These are phyloP conservation scores for Ustilago cynodontis DNA, from an alignment of 1,284 basidiomycete species.

Conservation along the genomic window DNA sequence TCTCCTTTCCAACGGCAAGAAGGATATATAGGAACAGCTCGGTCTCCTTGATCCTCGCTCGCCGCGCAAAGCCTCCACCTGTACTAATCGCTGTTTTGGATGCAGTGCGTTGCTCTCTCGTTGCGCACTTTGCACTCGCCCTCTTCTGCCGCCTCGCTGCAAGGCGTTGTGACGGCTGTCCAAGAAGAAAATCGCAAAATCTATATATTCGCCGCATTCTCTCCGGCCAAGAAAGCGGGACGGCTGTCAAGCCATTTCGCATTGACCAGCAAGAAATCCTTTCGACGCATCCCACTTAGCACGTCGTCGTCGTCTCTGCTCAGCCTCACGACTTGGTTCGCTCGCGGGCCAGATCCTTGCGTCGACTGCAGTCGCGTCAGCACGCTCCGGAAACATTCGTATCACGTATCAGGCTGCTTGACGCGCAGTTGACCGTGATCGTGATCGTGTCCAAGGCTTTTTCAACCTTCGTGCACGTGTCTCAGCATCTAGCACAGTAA, in stretches of 20 bases:
- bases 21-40: constrained; percentile 1
- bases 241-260: not conserved
- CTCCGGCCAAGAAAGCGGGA: not conserved
- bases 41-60: not conserved
- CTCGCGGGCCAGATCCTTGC: not conserved
- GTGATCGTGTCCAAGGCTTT: not conserved
- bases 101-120: not conserved
- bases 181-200: constrained; percentile 23
- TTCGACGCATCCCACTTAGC: no score
- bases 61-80: constrained; percentile 21
- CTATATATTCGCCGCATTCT: constrained; percentile 40
- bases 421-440: not conserved
- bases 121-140: not conserved
- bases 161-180: constrained; percentile 27
- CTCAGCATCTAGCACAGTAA: not conserved
- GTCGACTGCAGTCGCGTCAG: not conserved
- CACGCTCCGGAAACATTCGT: not conserved
- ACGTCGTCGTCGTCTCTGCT: not conserved
- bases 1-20: not conserved
- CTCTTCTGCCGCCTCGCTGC: not conserved
- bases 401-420: no score
- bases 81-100: not conserved
- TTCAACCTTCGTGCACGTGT: not conserved
- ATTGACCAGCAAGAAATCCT: constrained; percentile 1
- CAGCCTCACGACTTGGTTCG: not conserved